Conservation (phyloP, 2,329 filamentous ascomycete genomes). For the Clonostachys chloroleuca region DNA sequence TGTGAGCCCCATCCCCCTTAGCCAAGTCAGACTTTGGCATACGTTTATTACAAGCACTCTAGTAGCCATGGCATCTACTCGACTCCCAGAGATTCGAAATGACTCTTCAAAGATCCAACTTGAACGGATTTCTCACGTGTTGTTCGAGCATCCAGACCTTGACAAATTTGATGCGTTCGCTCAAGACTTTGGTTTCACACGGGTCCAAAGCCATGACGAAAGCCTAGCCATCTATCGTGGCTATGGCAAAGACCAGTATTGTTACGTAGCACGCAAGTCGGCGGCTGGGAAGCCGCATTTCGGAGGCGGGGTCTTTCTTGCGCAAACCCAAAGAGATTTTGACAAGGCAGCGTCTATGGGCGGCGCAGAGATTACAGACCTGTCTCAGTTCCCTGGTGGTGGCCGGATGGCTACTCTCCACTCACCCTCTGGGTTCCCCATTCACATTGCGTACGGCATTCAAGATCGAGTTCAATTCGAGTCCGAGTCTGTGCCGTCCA, state of each 20-base stretch:
- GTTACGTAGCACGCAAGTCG: conserved; percentile 34
- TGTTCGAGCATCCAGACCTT: conserved; percentile 16
- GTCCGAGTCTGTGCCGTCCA: conserved; percentile 3
- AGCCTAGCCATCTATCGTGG: conserved; percentile 39
- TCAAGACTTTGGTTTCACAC: conserved; percentile 17
- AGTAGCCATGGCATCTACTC: no score
- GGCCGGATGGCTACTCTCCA: conserved; percentile 28
- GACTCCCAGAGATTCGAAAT: conserved; percentile 5
- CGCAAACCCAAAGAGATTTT: conserved; percentile 14
- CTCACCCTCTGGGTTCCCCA: conserved; percentile 21
- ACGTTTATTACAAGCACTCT: no score
- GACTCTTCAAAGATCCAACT: conserved; percentile 12
- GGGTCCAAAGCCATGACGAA: conserved; percentile 11
- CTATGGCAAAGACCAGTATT: conserved; percentile 43
- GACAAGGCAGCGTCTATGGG: conserved; percentile 4
- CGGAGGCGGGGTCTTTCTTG: conserved; percentile 18
- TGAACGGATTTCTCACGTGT: conserved; percentile 6
- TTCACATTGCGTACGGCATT: conserved; percentile 14
- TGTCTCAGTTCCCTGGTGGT: conserved; percentile 15
- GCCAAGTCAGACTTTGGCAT: no score
- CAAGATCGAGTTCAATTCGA: conserved; percentile 6
- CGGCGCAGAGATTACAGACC: conserved; percentile 1
- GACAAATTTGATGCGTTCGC: conserved; percentile 14
- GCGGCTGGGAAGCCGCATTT: conserved; percentile 12
- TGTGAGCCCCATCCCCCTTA: no score